Evolutionary conservation across 352 stramenopile species (phyloP).

Genomic region (Phytophthora tubulina): DNA sequence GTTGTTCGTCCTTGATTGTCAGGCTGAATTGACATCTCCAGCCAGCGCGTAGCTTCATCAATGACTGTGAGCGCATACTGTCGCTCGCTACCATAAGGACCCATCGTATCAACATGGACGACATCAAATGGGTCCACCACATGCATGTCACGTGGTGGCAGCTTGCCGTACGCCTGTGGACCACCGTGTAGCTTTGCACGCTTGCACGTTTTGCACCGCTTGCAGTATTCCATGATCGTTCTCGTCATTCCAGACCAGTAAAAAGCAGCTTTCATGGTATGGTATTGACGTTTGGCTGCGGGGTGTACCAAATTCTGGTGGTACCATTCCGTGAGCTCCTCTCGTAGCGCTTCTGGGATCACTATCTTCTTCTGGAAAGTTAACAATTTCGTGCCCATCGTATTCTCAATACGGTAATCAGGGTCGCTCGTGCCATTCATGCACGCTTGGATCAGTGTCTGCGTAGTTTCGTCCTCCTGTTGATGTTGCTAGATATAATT

Average conservation of each 20-base stretch:
- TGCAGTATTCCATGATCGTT: too few relatives aligned
- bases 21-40: neutral
- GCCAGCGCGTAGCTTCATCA: neutral
- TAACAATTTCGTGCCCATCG: neutral
- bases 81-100: neutral
- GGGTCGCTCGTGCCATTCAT: neutral
- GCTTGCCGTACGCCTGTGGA: neutral
- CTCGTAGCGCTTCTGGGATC: neutral
- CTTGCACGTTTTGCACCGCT: neutral
- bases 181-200: neutral
- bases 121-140: neutral
- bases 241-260: neutral
- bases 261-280: neutral
- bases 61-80: neutral
- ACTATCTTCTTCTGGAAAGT: constrained; percentile 10
- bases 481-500: neutral
- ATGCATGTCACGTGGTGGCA: neutral
- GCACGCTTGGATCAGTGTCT: neutral
- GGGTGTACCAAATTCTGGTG: constrained; percentile 12
- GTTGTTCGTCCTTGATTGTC: too few relatives aligned
- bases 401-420: constrained; percentile 5
- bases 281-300: neutral
- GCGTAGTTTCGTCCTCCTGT: neutral
- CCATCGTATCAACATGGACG: neutral
- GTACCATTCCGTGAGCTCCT: constrained; percentile 12